Percentiles rank a stretch among this genome's conserved stretches.
These are phyloP conservation scores for Alternaria rosae DNA, from an alignment of 2,329 filamentous ascomycete genomes.

Conservation along the genomic window DNA sequence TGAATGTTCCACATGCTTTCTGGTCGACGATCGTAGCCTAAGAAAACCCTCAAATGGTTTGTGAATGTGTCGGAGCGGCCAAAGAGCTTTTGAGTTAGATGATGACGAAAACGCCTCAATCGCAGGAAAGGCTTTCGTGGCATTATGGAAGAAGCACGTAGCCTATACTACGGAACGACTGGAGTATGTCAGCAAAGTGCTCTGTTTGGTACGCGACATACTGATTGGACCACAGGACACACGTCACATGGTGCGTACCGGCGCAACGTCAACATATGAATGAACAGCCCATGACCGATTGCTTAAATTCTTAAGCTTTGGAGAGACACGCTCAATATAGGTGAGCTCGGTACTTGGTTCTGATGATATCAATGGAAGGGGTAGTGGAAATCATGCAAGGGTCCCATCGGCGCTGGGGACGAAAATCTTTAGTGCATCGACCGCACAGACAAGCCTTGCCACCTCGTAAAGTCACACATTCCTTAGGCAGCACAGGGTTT, in stretches of 20 bases:
- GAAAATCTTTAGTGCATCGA: constrained; percentile 3
- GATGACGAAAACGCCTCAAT: constrained; percentile 1
- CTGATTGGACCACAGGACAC: not conserved
- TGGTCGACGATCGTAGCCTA: not conserved
- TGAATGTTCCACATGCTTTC: not conserved
- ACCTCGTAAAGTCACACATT: not conserved
- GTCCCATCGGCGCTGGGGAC: not conserved
- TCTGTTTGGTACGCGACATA: not conserved
- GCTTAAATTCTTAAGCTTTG: too few relatives aligned
- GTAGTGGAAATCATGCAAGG: not conserved
- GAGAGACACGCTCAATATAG: not conserved
- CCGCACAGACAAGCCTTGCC: constrained; percentile 5
- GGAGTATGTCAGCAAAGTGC: not conserved
- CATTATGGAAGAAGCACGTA: not conserved
- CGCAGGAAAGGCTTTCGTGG: not conserved
- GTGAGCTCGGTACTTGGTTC: not conserved
- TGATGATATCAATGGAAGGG: not conserved
- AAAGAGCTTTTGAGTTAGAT: not conserved
- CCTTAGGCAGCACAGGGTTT: not conserved
- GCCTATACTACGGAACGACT: not conserved
- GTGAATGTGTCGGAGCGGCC: not conserved
- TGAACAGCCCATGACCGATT: not conserved
- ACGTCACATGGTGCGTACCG: not conserved
- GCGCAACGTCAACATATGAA: not conserved
- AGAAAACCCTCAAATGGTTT: not conserved